Percentiles rank a stretch among this genome's conserved stretches.
These are phyloP conservation scores for Aquilaria malaccensis DNA, from an alignment of 345 rosid genomes.

Conservation along the genomic window DNA sequence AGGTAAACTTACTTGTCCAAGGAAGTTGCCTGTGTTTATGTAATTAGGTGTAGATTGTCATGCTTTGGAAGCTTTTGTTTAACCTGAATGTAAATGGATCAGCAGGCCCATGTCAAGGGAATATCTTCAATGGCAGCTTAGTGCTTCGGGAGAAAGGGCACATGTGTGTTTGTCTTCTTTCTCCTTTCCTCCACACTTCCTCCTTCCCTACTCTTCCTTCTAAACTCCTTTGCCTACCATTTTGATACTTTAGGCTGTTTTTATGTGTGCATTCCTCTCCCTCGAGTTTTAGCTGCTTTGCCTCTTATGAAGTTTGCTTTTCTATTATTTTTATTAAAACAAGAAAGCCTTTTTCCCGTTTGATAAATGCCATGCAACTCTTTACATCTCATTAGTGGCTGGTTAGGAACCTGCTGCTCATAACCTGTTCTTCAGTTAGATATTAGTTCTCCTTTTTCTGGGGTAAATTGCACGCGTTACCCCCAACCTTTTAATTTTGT, in stretches of 20 bases:
- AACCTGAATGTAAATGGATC: conserved; percentile 97
- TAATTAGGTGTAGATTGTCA: conserved; percentile 66
- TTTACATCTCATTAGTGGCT: too few relatives aligned
- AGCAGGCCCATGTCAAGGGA: conserved; percentile 99
- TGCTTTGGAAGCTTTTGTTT: conserved; percentile 59
- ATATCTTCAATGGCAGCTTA: conserved; percentile 98
- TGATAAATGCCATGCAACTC: too few relatives aligned
- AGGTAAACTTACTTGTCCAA: conserved; percentile 31
- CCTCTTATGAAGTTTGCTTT: conserved; percentile 8
- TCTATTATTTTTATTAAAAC: neutral
- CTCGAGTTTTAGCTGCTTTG: conserved; percentile 22
- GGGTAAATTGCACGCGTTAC: too few relatives aligned
- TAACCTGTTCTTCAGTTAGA: too few relatives aligned
- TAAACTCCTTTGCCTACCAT: conserved; percentile 52
- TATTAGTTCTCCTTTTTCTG: too few relatives aligned
- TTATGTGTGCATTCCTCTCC: conserved; percentile 19
- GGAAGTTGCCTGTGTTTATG: conserved; percentile 36
- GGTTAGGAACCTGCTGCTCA: too few relatives aligned
- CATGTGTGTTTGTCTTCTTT: conserved; percentile 99
- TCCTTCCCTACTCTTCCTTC: conserved; percentile 84
- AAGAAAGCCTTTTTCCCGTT: too few relatives aligned
- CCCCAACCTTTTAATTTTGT: too few relatives aligned
- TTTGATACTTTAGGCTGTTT: conserved; percentile 30
- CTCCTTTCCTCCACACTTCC: conserved; percentile 96
- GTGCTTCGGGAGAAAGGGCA: conserved; percentile 97